Evolutionary conservation across 1,139 yeast species (phyloP).

Genomic region (Blastobotrys capitulatus): DNA sequence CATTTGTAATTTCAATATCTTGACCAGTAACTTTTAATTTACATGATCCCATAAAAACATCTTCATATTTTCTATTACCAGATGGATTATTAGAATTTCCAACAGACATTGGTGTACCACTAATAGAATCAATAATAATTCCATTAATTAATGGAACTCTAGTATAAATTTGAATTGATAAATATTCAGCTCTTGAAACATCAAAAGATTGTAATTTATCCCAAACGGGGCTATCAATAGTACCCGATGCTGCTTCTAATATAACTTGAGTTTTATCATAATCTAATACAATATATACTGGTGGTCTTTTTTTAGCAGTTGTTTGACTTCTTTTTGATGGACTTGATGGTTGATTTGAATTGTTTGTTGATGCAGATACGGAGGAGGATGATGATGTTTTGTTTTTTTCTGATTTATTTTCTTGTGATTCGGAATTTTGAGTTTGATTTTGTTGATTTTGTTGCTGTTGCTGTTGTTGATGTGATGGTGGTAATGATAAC

Average conservation of each 20-base stretch:
- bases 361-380: not conserved
- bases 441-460: not conserved
- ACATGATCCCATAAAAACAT: conserved; percentile 37
- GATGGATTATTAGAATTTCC: not conserved
- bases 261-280: conserved; percentile 63
- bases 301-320: conserved; percentile 23
- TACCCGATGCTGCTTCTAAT: conserved; percentile 75
- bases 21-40: conserved; percentile 22
- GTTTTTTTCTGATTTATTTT: not conserved
- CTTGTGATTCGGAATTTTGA: too few species aligned
- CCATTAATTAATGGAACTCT: conserved; percentile 47
- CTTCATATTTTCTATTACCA: conserved; percentile 27
- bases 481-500: conserved; percentile 53
- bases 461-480: not conserved
- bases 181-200: conserved; percentile 60
- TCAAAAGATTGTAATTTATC: conserved; percentile 89
- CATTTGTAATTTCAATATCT: conserved; percentile 20
- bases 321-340: conserved; percentile 1
- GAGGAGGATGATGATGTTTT: not conserved
- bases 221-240: conserved; percentile 62
- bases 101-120: conserved; percentile 10
- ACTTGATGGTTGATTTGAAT: not conserved
- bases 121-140: not conserved
- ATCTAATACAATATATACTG: conserved; percentile 39
- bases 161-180: conserved; percentile 68